Evolutionary conservation across 1,284 basidiomycete species (phyloP), one percentile per base, ranked within the genome.

Genomic region (Anthracocystis panici-leucophaei): DNA sequence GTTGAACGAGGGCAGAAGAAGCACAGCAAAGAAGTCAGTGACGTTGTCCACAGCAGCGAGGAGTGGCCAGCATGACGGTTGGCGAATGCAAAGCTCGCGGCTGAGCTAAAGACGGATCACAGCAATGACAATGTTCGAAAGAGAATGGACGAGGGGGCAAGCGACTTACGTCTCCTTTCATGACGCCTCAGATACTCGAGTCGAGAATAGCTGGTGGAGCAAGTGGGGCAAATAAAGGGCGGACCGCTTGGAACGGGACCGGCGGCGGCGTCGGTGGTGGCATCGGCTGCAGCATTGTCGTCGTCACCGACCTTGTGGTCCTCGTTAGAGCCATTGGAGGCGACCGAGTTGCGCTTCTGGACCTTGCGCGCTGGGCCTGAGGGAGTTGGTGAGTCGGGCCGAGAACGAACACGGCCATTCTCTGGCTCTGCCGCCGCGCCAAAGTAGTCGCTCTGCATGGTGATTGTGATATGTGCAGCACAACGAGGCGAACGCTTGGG

Each of bases 161-260:
- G 5, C 12, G 21, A 79, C 77, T 72, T 42, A 79, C 76, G 83
- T 58, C 83, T 72, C 42, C 83, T 65, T 55, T 84, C 83, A 57
- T 84, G 83, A 53, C 83, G 73, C 49, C 83, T 59, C 9, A 84
- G 77, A 49, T 83, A 84, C 67, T 84, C 83, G 23, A 84, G 76
- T 38, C 83, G 68, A 23, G 82, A 83, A 55, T 84, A 84, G 65
- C 75, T 82, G 27, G 82, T 83, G 50, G 79, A 70, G 75, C 83
- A 84, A 8, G 82, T 82, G 21, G 81, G 79, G 56, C 83, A 84
- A 18, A 82, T 71, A 49, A 82, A 84, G 12, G 82, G 82, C 10
- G 82, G 82, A 0, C 82, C 82, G 42, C 73, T 67, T 2, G 80
- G 75, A 9, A 66, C 52, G 9, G 80, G 49, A 6, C 61, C 64